Evolutionary conservation across 768 basidiomycete species (phyloP).

Genomic region (Scleroderma bovista): DNA sequence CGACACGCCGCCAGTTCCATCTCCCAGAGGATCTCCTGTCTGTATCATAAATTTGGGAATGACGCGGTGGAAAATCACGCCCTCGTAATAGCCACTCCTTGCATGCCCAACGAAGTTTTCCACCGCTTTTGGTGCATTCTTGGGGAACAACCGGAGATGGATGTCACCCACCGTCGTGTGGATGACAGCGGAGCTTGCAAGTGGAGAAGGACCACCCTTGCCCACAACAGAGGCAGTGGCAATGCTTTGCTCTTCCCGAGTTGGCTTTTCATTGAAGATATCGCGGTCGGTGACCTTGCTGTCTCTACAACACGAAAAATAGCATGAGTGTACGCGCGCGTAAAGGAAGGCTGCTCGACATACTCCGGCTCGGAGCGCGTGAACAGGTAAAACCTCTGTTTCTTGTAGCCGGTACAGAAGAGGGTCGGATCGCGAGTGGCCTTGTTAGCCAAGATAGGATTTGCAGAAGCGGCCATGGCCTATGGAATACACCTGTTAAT

Average conservation of each 20-base stretch:
- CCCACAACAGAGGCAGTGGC: slow-evolving; percentile 54
- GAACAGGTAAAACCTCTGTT: slow-evolving; percentile 91
- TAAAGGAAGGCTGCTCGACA: slow-evolving; percentile 24
- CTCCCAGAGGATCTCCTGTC: slow-evolving; percentile 92
- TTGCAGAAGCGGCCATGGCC: slow-evolving; percentile 95
- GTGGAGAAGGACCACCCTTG: slow-evolving; percentile 55
- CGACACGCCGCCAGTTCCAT: slow-evolving; percentile 87
- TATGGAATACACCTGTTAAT: slow-evolving; percentile 22
- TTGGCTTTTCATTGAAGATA: slow-evolving; percentile 97
- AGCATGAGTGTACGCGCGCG: not conserved
- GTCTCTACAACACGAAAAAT: slow-evolving; percentile 49
- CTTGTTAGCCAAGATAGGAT: slow-evolving; percentile 88
- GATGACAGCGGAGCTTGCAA: slow-evolving; percentile 80
- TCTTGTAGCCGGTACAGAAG: slow-evolving; percentile 91
- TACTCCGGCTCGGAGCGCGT: slow-evolving; percentile 88
- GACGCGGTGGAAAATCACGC: slow-evolving; percentile 92
- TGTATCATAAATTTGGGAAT: slow-evolving; percentile 99
- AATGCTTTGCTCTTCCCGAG: slow-evolving; percentile 89
- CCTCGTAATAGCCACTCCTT: slow-evolving; percentile 86
- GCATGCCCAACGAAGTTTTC: slow-evolving; percentile 97
- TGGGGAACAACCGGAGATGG: slow-evolving; percentile 81
- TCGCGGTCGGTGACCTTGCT: slow-evolving; percentile 87
- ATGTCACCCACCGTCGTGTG: slow-evolving; percentile 97
- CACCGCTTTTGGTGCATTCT: slow-evolving; percentile 89
- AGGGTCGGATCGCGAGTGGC: slow-evolving; percentile 83